phyloP scores from a whole-genome alignment of 2,329 filamentous ascomycete species.

The Aspergillus sp. region DNA sequence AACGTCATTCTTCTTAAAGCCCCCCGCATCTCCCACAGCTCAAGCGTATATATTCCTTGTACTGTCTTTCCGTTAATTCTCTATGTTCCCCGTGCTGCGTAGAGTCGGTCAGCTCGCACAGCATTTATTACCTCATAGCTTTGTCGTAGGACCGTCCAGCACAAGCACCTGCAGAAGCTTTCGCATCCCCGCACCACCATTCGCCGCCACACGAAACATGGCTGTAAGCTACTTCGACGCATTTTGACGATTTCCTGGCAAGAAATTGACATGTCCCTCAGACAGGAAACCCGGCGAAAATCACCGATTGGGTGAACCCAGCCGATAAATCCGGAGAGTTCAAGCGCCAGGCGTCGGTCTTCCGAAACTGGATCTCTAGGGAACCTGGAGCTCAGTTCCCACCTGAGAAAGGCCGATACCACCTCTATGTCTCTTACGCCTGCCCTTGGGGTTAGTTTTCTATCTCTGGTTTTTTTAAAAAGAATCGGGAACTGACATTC shows the following conservation, averaged over 20 bases:
- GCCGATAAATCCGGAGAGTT: conserved; percentile 84
- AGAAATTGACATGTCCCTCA: conserved; percentile 4
- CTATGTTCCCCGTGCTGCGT: conserved; percentile 28
- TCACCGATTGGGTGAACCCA: conserved; percentile 81
- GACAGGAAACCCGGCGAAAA: conserved; percentile 47
- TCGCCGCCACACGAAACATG: conserved; percentile 29
- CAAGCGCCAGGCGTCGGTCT: conserved; percentile 81
- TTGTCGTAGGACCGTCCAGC: conserved; percentile 12
- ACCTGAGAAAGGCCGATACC: conserved; percentile 85
- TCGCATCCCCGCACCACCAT: conserved; percentile 20
- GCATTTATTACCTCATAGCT: conserved; percentile 18
- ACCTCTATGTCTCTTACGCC: conserved; percentile 91
- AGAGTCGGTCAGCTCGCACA: conserved; percentile 22
- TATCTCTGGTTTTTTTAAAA: background rate
- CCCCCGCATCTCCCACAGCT: conserved; percentile 12
- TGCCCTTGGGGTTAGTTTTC: conserved; percentile 72
- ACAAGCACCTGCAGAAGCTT: conserved; percentile 17
- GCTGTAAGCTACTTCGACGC: conserved; percentile 26
- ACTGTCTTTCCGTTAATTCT: conserved; percentile 3
- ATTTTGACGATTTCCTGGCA: background rate
- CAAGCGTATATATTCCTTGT: conserved; percentile 6
- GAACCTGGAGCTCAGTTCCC: conserved; percentile 73
- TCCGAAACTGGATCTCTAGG: conserved; percentile 76
- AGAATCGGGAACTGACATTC: background rate
- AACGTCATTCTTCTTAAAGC: conserved; percentile 10